Conservation (phyloP, 2,329 filamentous ascomycete species). For the Botrytis fabae region DNA sequence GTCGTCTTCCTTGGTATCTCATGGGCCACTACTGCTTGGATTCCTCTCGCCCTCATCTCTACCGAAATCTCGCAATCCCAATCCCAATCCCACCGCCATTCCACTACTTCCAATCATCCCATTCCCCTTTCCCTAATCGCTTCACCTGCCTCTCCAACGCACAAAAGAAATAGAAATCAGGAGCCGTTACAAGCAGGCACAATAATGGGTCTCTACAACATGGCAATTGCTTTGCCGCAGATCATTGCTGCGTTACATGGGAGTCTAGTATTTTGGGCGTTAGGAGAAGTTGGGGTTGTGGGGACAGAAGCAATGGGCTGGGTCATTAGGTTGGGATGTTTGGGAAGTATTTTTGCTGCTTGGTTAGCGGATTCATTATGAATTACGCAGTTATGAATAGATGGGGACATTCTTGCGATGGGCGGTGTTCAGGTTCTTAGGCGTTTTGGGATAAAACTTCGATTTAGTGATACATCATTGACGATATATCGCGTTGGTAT, state of each 20-base stretch:
- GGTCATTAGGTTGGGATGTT: slow-evolving; percentile 18
- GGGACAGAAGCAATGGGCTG: slow-evolving; percentile 22
- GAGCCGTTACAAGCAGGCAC: slow-evolving; percentile 17
- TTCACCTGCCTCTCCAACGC: background rate
- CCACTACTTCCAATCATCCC: background rate
- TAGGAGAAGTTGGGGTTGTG: background rate
- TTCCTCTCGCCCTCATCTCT: slow-evolving; percentile 22
- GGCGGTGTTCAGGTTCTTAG: background rate
- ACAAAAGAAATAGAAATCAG: background rate
- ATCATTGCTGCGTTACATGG: slow-evolving; percentile 19
- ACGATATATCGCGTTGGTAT: background rate
- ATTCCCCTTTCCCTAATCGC: background rate
- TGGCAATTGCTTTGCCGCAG: slow-evolving; percentile 24
- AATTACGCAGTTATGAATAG: background rate
- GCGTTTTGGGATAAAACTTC: background rate
- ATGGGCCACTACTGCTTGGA: slow-evolving; percentile 23
- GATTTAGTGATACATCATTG: background rate
- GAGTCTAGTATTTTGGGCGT: slow-evolving; percentile 16
- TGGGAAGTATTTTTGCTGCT: slow-evolving; percentile 13
- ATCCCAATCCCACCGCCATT: background rate
- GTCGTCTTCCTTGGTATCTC: slow-evolving; percentile 21
- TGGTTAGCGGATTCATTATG: slow-evolving; percentile 7
- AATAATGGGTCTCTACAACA: slow-evolving; percentile 24
- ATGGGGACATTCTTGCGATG: background rate
- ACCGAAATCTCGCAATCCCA: slow-evolving; percentile 18